phyloP scores from a whole-genome alignment of 176 grass and related monocot genomes.

The Miscanthus lutarioriparius region DNA sequence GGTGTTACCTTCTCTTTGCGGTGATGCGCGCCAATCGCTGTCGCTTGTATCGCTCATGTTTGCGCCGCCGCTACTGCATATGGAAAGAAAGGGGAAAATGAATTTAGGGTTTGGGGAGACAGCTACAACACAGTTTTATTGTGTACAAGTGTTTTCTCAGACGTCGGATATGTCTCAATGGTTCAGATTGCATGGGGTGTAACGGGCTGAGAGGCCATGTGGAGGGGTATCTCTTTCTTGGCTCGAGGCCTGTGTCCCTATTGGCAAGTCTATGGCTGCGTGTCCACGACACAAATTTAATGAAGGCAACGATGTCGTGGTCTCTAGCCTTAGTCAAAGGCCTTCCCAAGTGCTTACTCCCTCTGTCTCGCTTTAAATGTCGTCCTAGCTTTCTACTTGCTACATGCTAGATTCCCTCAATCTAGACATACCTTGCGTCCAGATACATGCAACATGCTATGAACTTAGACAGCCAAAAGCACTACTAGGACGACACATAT shows the following conservation, averaged over 20 bases:
- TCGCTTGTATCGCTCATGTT: not conserved
- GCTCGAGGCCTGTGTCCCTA: not conserved
- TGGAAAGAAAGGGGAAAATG: not conserved
- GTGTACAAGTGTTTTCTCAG: not conserved
- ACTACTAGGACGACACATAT: too few species aligned
- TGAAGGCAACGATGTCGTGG: not conserved
- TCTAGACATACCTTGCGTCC: too few species aligned
- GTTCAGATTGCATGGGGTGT: not conserved
- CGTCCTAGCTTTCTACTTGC: too few species aligned
- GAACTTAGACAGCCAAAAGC: too few species aligned
- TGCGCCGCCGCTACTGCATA: not conserved
- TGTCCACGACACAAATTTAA: not conserved
- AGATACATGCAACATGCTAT: too few species aligned
- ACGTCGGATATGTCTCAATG: not conserved
- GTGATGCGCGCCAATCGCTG: not conserved
- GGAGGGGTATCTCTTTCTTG: not conserved
- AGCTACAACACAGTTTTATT: not conserved
- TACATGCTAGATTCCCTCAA: too few species aligned
- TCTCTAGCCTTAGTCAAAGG: not conserved
- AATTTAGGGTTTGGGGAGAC: not conserved
- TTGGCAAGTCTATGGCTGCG: not conserved
- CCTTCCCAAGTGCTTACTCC: not conserved
- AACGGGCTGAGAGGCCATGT: not conserved
- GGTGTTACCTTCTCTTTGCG: not conserved
- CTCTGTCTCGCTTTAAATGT: too few species aligned